Percentiles rank a stretch among this genome's conserved stretches.
Evolutionary conservation across 2,329 filamentous ascomycete species (phyloP).

Genomic region (Neocatenulostroma microsporum): DNA sequence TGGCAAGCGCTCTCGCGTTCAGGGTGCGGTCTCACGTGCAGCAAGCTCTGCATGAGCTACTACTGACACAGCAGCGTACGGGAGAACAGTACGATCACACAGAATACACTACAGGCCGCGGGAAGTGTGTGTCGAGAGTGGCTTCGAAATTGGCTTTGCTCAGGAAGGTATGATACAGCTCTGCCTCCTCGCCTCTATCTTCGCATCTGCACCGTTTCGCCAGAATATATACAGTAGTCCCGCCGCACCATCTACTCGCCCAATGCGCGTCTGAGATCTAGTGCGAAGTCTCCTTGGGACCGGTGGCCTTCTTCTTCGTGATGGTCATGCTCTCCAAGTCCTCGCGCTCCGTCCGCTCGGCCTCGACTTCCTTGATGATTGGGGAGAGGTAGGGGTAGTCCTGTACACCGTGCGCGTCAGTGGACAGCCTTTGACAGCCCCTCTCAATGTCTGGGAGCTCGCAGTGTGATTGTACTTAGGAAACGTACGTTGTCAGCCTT

Average conservation of each 20-base stretch:
- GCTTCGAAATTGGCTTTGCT: too few species aligned
- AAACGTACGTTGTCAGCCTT: constrained; percentile 55
- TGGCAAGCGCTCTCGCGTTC: neutral
- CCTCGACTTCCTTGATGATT: constrained; percentile 62
- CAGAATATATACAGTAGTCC: neutral
- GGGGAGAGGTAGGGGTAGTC: constrained; percentile 59
- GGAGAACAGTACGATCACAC: too few species aligned
- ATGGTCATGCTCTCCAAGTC: constrained; percentile 62
- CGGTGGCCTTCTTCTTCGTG: constrained; percentile 34
- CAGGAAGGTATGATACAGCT: too few species aligned
- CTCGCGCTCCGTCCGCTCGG: constrained; percentile 57
- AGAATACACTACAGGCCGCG: too few species aligned
- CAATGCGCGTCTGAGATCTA: neutral
- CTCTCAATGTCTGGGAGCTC: neutral
- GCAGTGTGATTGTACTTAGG: constrained; percentile 1
- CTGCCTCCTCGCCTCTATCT: too few species aligned
- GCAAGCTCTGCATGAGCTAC: too few species aligned
- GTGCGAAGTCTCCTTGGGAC: neutral
- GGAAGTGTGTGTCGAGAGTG: too few species aligned
- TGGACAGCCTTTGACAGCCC: neutral
- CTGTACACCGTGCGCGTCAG: constrained; percentile 36
- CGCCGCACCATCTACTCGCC: neutral
- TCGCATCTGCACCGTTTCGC: too few species aligned
- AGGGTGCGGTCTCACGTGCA: neutral
- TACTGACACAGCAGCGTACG: too few species aligned